Base-by-base conservation (phyloP, 768 basidiomycete species). In the Phaeotremella skinneri region DNA sequence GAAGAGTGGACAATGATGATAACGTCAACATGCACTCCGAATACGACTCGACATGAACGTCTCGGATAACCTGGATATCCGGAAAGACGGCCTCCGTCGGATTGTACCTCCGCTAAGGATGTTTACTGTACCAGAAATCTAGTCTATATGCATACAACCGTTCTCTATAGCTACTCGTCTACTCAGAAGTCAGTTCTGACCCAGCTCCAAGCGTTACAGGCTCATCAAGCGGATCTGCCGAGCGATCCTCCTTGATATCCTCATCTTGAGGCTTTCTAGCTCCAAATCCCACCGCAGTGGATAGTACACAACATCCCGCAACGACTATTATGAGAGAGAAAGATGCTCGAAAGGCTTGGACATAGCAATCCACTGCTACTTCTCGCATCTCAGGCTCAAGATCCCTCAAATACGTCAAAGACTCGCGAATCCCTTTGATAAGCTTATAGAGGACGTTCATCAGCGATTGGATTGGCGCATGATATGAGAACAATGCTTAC, bases 381-480 rank as follows among this genome's bases (percentile, higher is more conserved):
- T 25, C 11, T 23, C 45, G 58, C 3, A 54, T 4, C 4, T 32
- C 41, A 9, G 53, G 55, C 11, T 52, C 49, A 26, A 64, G 50
- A 9, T 41, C 30, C 14, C 34, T 21, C 7, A 64, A n/a, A 30
- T 55, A 59, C 9, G 49, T 48, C 14, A 64, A 21, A 4, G 62
- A 64, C 48, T 59, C 54, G 9, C 62, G 27, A 20, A 64, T 59
- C 5, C 51, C 58, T 26, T 37, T 29, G 49, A 64, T 64, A 1
- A 55, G 37, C 39, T 55, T 27, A 45, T 14, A 13, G 7, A 45
- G 21, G n/a, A n/a, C n/a, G 9, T 9, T 9, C 37, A 39, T 37
- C 34, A 37, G 34, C 17, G 34, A 37, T 37, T 7, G 17, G 17
- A 37, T 7, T 7, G 34, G 34, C 7, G 7, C 7, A 37, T 7